Percentiles rank a stretch among this genome's conserved stretches.
Conservation (phyloP, 495 filamentous ascomycete species). For the Xylaria nigripes region DNA sequence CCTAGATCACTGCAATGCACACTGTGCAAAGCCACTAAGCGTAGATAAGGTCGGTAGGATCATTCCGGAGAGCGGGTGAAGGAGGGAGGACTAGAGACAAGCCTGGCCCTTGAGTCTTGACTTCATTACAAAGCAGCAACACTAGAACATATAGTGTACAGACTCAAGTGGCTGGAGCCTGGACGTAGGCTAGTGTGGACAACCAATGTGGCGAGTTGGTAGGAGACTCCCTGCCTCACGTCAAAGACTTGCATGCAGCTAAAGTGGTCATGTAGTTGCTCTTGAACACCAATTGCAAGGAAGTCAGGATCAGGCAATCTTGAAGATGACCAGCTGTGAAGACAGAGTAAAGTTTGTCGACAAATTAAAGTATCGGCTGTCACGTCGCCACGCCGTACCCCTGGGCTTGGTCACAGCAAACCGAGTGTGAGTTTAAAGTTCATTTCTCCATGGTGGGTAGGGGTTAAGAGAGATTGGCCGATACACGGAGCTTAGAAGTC, state of each 20-base stretch:
- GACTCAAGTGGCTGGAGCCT: neutral
- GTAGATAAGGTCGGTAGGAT: neutral
- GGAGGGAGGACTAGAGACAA: neutral
- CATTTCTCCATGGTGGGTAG: neutral
- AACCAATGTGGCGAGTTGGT: neutral
- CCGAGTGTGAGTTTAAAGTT: constrained; percentile 1
- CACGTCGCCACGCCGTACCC: neutral
- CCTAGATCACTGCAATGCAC: neutral
- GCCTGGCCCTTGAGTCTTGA: neutral
- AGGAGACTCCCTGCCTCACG: neutral
- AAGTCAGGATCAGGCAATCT: constrained; percentile 1
- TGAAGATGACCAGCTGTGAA: neutral
- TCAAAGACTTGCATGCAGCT: neutral
- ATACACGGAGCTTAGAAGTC: neutral
- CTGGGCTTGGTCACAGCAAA: constrained; percentile 5
- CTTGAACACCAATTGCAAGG: neutral
- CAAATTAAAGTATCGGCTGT: neutral
- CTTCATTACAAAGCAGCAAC: neutral
- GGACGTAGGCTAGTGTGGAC: neutral
- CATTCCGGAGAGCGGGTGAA: neutral
- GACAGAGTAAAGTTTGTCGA: neutral
- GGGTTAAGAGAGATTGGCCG: neutral
- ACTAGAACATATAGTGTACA: neutral
- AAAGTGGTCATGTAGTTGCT: neutral
- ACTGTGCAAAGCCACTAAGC: neutral